These are phyloP conservation scores for Helianthus tuberosus DNA, from an alignment of 129 eudicot genomes.

Conservation along the genomic window DNA sequence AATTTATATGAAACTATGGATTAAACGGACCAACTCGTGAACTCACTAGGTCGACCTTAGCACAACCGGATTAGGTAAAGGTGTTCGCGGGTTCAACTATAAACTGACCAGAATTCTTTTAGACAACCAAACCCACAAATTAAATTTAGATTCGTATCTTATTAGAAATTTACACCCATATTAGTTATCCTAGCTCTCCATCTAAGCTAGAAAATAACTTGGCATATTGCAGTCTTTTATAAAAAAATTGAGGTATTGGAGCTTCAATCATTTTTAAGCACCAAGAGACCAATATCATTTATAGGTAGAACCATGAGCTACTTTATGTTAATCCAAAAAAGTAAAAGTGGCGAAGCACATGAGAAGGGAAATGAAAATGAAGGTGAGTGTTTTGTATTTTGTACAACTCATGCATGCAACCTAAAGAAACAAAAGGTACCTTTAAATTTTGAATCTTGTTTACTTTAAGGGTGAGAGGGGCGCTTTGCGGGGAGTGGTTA, in stretches of 20 bases:
- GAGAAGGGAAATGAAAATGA: conserved; percentile 28
- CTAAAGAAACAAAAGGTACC: conserved; percentile 43
- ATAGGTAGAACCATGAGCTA: neutral
- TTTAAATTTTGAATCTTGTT: conserved; percentile 39
- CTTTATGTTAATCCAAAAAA: conserved; percentile 22
- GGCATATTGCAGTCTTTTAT: neutral
- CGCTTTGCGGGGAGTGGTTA: too few species aligned
- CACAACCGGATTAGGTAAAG: too few species aligned
- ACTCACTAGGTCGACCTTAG: too few species aligned
- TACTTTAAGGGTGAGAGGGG: conserved; percentile 38
- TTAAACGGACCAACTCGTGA: too few species aligned
- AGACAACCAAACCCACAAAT: too few species aligned
- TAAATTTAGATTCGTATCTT: too few species aligned
- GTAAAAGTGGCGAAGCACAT: conserved; percentile 25
- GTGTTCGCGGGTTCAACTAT: too few species aligned
- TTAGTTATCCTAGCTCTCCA: neutral
- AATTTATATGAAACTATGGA: too few species aligned
- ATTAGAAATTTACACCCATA: too few species aligned
- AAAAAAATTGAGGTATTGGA: neutral
- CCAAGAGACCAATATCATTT: neutral
- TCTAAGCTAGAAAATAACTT: neutral
- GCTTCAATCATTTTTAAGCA: neutral
- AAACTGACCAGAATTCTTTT: too few species aligned
- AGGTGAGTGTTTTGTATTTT: conserved; percentile 12
- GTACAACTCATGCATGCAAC: conserved; percentile 43